Evolutionary conservation across 2,329 filamentous ascomycete species (phyloP), one percentile per base, ranked within the genome.

Genomic region (Fusarium sambucinum): DNA sequence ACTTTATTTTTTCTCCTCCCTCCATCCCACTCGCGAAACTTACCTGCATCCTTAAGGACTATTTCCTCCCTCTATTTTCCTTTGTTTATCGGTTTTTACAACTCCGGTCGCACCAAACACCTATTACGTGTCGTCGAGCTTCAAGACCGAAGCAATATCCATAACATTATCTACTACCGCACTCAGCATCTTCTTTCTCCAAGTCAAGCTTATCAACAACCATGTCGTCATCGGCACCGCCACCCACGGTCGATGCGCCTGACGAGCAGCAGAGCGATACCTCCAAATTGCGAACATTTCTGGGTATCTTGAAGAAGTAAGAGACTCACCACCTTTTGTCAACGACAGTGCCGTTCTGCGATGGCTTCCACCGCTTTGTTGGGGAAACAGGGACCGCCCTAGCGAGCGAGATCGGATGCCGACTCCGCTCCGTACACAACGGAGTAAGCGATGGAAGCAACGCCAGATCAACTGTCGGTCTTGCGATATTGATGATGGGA

Each of bases 291-390:
- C 92, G 89, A 81, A 96, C 93, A 2, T 97, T 98, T 76, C 80
- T 97, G 65, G 88, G 90, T 55, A 97, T 97, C 72, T 81, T 98
- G 76, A 90, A 91, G 81, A 97, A 92, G 93, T 97, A 86, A 82
- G 89, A 80, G 11, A 14, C 41, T 63, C 41, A 23, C 50, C 46
- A 45, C 58, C 40, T 50, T 32, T 37, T 37, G 21, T 42, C 47
- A 48, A 38, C 44, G 23, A 55, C 33, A 32, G n/a, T 59, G 17
- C 32, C 35, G 25, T 59, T 54, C 54, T 57, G 55, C 59, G 65
- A 73, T 57, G 38, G 46, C 55, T 59, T 60, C 62, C 61, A 59
- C 55, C 59, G 68, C 55, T 59, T 55, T 38, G 23, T 48, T 45
- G 48, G 61, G 47, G 47, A 53, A 23, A 21, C 23, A 27, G 47